phyloP scores from a whole-genome alignment of 1,139 yeast species.

The Geotrichum cucujoidarum region DNA sequence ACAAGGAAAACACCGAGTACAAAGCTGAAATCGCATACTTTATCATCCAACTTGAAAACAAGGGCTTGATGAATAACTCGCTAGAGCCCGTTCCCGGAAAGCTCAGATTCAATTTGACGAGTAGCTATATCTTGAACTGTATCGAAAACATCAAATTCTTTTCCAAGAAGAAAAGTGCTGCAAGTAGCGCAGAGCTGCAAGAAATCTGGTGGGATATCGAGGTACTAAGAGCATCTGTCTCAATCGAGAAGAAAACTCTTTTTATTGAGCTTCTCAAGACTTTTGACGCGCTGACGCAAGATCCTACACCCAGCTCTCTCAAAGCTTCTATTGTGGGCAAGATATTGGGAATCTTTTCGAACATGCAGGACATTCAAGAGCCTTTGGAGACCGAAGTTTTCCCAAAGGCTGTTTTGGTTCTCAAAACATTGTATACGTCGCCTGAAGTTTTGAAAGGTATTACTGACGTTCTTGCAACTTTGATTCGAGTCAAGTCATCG shows the following conservation, averaged over 20 bases:
- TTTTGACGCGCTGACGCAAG: slow-evolving; percentile 8
- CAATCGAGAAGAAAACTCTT: slow-evolving; percentile 16
- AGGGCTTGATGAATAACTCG: slow-evolving; percentile 20
- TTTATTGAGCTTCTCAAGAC: slow-evolving; percentile 15
- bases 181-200: slow-evolving; percentile 7
- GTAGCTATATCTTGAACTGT: slow-evolving; percentile 4
- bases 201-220: slow-evolving; percentile 24
- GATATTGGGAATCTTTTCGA: slow-evolving; percentile 17
- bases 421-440: slow-evolving; percentile 17
- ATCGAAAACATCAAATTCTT: slow-evolving; percentile 6
- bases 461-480: slow-evolving; percentile 13
- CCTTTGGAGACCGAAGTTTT: slow-evolving; percentile 8
- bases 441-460: slow-evolving; percentile 21
- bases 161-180: not conserved
- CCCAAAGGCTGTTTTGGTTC: slow-evolving; percentile 6
- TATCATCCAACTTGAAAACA: slow-evolving; percentile 19
- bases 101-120: slow-evolving; percentile 5
- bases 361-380: slow-evolving; percentile 14
- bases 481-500: slow-evolving; percentile 12
- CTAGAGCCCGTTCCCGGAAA: slow-evolving; percentile 18
- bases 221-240: slow-evolving; percentile 18
- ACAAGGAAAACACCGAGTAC: slow-evolving; percentile 7
- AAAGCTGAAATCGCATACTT: slow-evolving; percentile 13
- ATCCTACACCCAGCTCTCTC: slow-evolving; percentile 6
- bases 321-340: slow-evolving; percentile 23